Evolutionary conservation across 768 basidiomycete species (phyloP), one percentile per base, ranked within the genome.

Genomic region (Vararia minispora): DNA sequence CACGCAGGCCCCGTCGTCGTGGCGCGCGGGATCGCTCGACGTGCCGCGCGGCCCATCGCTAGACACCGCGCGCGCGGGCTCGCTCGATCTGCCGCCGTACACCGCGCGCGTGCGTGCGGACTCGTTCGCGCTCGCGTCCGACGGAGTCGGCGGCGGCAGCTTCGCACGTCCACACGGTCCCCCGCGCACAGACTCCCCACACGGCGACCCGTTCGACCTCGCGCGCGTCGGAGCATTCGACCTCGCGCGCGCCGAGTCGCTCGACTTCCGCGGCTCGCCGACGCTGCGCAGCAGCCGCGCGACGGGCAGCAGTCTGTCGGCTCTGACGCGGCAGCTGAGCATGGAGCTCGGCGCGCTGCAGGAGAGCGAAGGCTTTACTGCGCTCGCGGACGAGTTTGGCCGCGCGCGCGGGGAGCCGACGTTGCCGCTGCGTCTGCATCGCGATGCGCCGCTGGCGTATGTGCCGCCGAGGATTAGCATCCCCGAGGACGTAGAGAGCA

Each of bases 271-370:
- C 54, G 2, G 57, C n/a, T 62, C 35, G 52, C 57, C 18, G 41
- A n/a, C 35, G 33, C 47, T 50, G 16, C 55, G 42, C 23, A 50
- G 51, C 30, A 60, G 58, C 6, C 41, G 48, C 17, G 52, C 53
- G n/a, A n/a, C n/a, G 0, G 51, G 51, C 14, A 67, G 65, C 39
- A 64, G 63, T 0, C 52, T 69, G 10, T 52, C 55, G 6, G 54
- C 52, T 7, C 59, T 66, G 14, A 56, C 63, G 22, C 64, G 63
- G 6, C 68, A 63, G 38, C 50, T 68, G 32, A 59, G 58, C n/a
- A 57, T 56, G 34, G 58, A 60, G 36, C 52, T 65, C 9, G 55
- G 54, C 12, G 59, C 55, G 28, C 36, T 54, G 20, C 52, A 33
- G 40, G 45, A 18, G 24, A 37, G 21, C 30, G 10, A 9, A 8